These are phyloP conservation scores for Carallia brachiata DNA, from an alignment of 345 rosid species.

Conservation along the genomic window DNA sequence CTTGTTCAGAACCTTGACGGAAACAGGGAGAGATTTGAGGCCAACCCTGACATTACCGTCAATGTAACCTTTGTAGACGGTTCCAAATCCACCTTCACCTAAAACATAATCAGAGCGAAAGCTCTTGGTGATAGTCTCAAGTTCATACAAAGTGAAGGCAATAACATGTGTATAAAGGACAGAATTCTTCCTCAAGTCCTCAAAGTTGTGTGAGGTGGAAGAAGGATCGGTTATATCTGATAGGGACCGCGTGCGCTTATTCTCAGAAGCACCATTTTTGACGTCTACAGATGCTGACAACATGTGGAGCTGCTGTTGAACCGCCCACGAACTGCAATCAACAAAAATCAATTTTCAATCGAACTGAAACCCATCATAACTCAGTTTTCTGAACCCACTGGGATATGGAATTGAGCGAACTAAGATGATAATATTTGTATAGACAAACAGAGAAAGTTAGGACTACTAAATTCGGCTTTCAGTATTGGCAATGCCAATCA, in stretches of 20 bases:
- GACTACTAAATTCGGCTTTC: no score
- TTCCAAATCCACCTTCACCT: conserved; percentile 97
- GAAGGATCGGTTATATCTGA: conserved; percentile 90
- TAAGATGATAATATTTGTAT: no score
- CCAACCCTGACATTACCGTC: conserved; percentile 92
- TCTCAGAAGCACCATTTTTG: conserved; percentile 38
- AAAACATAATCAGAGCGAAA: conserved; percentile 94
- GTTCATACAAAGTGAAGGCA: conserved; percentile 79
- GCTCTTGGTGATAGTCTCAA: conserved; percentile 95
- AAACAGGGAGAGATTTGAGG: conserved; percentile 93
- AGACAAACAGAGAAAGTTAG: no score
- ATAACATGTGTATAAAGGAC: conserved; percentile 73
- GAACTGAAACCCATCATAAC: neutral
- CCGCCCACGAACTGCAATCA: conserved; percentile 34
- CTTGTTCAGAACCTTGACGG: conserved; percentile 94
- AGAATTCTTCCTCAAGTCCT: conserved; percentile 64
- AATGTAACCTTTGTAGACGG: conserved; percentile 94
- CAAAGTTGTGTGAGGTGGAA: conserved; percentile 60
- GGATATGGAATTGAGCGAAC: no score
- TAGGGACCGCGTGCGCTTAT: conserved; percentile 63
- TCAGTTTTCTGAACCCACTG: neutral
- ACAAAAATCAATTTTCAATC: neutral
- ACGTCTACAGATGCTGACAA: conserved; percentile 30
- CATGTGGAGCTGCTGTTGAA: conserved; percentile 60
- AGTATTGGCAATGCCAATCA: no score